Evolutionary conservation across 495 filamentous ascomycete species (phyloP).

Genomic region (Hypoxylon trugodes): DNA sequence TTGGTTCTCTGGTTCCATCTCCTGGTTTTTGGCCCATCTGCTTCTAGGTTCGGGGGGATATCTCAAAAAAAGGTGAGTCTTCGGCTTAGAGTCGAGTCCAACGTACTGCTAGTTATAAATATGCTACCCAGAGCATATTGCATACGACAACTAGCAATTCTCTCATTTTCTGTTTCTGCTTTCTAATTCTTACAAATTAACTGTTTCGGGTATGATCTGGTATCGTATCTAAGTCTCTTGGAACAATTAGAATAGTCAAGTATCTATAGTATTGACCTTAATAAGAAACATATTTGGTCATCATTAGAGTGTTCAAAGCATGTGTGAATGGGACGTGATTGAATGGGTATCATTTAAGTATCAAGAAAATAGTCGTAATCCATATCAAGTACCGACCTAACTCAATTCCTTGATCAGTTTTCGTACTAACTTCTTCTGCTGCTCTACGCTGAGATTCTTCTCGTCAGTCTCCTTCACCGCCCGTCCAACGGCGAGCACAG

Average conservation of each 20-base stretch:
- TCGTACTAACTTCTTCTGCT: constrained; percentile 82
- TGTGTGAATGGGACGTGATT: no score
- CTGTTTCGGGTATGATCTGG: background rate
- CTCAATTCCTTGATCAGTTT: constrained; percentile 62
- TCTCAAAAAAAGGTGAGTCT: background rate
- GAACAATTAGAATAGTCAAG: background rate
- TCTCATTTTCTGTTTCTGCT: no score
- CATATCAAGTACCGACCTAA: constrained; percentile 34
- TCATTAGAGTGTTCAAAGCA: background rate
- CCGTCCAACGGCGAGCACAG: constrained; percentile 76
- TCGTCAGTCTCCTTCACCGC: constrained; percentile 81
- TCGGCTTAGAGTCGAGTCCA: no score
- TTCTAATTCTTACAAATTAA: no score
- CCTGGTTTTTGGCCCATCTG: background rate
- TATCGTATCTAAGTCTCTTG: no score
- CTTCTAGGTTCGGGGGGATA: background rate
- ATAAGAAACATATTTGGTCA: no score
- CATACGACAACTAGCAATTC: no score
- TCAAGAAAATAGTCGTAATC: constrained; percentile 20
- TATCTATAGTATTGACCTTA: no score
- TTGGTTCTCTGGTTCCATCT: background rate
- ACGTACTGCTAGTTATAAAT: no score
- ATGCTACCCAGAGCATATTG: no score
- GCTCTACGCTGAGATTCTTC: constrained; percentile 68
- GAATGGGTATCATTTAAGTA: constrained; percentile 39